These are phyloP conservation scores for Condylostoma magnum DNA, from an alignment of 169 alveolate genomes.

Conservation along the genomic window DNA sequence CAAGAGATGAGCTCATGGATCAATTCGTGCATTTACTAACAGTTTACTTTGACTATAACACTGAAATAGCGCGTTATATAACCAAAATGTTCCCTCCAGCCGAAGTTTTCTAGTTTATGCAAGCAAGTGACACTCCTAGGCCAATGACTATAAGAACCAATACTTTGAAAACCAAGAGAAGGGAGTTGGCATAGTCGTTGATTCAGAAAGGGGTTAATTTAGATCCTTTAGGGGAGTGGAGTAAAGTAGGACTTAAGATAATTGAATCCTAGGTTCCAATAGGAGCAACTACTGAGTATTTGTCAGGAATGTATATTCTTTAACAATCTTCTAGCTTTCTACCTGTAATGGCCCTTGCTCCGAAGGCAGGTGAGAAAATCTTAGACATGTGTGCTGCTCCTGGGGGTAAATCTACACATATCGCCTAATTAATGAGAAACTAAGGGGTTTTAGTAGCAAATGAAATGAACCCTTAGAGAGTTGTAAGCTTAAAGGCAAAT, in stretches of 20 bases:
- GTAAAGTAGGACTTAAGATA: conserved; percentile 92
- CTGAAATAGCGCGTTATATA: conserved; percentile 86
- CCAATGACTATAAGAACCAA: conserved; percentile 92
- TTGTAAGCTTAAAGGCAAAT: conserved; percentile 91
- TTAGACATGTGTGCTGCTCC: conserved; percentile 98
- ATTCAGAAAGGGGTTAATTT: conserved; percentile 93
- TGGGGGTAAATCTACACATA: conserved; percentile 96
- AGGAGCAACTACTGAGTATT: conserved; percentile 97
- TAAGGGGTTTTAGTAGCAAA: conserved; percentile 93
- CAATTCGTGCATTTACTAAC: conserved; percentile 73
- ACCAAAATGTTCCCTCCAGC: conserved; percentile 87
- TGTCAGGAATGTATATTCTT: conserved; percentile 95
- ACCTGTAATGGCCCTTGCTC: conserved; percentile 93
- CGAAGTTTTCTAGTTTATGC: conserved; percentile 90
- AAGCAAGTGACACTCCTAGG: conserved; percentile 88
- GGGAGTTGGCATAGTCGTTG: conserved; percentile 89
- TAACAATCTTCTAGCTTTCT: conserved; percentile 93
- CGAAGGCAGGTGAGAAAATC: conserved; percentile 89
- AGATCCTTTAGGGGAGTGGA: conserved; percentile 94
- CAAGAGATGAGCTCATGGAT: conserved; percentile 67
- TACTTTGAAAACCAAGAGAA: conserved; percentile 90
- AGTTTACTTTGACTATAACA: conserved; percentile 87
- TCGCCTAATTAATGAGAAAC: conserved; percentile 94
- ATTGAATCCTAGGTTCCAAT: conserved; percentile 93
- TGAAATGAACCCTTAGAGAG: conserved; percentile 91